Conservation (phyloP, 352 stramenopile genomes). For the Peronospora belbahrii region DNA sequence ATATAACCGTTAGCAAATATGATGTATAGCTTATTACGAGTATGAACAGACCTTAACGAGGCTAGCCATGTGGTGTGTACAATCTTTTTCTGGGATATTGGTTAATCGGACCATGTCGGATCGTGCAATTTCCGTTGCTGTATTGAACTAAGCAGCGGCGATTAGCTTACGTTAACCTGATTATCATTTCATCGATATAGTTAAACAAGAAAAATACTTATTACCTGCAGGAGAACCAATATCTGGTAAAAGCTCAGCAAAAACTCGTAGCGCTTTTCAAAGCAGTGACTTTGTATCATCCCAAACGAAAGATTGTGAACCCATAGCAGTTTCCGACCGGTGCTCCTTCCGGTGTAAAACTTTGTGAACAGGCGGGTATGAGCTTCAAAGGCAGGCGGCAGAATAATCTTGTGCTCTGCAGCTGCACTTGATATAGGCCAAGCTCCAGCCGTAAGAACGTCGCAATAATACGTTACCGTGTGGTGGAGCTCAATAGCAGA, state of each 20-base stretch:
- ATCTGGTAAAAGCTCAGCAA: constrained; percentile 83
- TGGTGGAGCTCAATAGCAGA: constrained; percentile 53
- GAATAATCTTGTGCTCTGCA: constrained; percentile 42
- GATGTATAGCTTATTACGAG: background rate
- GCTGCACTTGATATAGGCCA: constrained; percentile 74
- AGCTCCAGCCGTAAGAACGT: constrained; percentile 74
- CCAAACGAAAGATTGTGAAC: constrained; percentile 73
- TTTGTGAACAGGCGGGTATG: constrained; percentile 73
- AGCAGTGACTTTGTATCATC: constrained; percentile 55
- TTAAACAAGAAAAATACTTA: background rate
- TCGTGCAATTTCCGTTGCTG: constrained; percentile 29
- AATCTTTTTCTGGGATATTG: constrained; percentile 53
- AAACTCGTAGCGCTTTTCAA: constrained; percentile 75
- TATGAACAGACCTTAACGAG: constrained; percentile 61
- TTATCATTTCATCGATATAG: background rate
- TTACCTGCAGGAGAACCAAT: constrained; percentile 64
- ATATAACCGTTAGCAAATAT: background rate
- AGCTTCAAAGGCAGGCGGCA: constrained; percentile 46
- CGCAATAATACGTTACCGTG: constrained; percentile 54
- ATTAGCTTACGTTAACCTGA: background rate
- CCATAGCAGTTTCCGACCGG: constrained; percentile 70
- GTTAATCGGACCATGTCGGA: constrained; percentile 36
- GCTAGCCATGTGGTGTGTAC: constrained; percentile 54
- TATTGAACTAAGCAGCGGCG: constrained; percentile 52
- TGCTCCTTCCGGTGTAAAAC: constrained; percentile 74